A percentile compares a stretch with the other conserved stretches of the same genome.
Evolutionary conservation across 345 rosid species (phyloP).

Genomic region (Salix arbutifolia): DNA sequence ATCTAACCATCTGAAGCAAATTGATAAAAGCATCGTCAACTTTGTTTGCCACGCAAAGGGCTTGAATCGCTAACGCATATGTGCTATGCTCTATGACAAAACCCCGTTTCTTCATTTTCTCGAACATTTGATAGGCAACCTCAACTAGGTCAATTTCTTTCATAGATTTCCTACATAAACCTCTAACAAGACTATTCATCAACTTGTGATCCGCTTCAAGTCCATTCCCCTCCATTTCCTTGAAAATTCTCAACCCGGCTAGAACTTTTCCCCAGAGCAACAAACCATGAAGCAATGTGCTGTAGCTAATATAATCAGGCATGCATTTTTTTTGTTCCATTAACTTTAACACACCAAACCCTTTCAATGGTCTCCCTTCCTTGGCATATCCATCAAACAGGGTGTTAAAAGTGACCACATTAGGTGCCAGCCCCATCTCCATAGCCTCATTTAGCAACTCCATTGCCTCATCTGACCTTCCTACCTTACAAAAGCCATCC

Average conservation of each 20-base stretch:
- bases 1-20: slow-evolving; percentile 28
- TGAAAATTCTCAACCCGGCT: slow-evolving; percentile 34
- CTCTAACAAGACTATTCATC: slow-evolving; percentile 39
- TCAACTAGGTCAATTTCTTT: slow-evolving; percentile 30
- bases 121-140: slow-evolving; percentile 44
- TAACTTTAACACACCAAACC: slow-evolving; percentile 41
- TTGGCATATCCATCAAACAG: slow-evolving; percentile 52
- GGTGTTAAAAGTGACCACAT: slow-evolving; percentile 49
- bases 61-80: slow-evolving; percentile 28
- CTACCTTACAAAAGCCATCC: slow-evolving; percentile 77
- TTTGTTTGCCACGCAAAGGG: slow-evolving; percentile 33
- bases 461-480: slow-evolving; percentile 60
- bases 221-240: slow-evolving; percentile 44
- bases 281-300: slow-evolving; percentile 49
- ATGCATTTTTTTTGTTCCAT: slow-evolving; percentile 48
- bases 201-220: slow-evolving; percentile 40
- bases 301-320: slow-evolving; percentile 50
- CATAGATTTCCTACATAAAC: slow-evolving; percentile 37
- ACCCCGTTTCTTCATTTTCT: slow-evolving; percentile 31
- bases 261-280: slow-evolving; percentile 44
- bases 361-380: slow-evolving; percentile 52
- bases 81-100: slow-evolving; percentile 19
- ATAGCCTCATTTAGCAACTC: slow-evolving; percentile 54
- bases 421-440: slow-evolving; percentile 40
- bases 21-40: slow-evolving; percentile 34